Evolutionary conservation across 108 stramenopile species (phyloP), one percentile per base, ranked within the genome.

Genomic region (Aurantiochytrium sp.): DNA sequence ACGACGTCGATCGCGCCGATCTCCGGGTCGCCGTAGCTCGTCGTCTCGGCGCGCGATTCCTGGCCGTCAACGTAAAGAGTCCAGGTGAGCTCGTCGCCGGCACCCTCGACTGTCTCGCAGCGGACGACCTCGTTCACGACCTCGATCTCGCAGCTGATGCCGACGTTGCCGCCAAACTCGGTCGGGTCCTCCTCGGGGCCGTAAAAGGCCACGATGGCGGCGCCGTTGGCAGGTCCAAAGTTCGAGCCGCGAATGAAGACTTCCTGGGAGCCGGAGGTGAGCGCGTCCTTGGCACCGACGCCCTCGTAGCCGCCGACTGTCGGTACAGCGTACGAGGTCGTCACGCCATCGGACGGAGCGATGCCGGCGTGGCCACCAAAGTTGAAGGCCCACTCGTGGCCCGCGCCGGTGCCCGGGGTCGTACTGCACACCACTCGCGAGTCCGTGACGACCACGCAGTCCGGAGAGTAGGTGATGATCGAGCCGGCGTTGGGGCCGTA

Each of bases 81-180:
- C 90, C 90, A 90, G 21, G 21, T 36, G 24, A 90, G 55, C 41
- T 73, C 86, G 55, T 45, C 86, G 22, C 90, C 90, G 42, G 90
- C 90, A 27, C 90, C 90, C 10, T 54, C 54, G 0, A 68, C 68
- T 1, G 90, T 90, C 34, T 55, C 17, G 86, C 90, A 90, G 32
- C 5, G 36, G 21, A 90, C 8, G 30, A n/a, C 52, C 8, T 27
- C 32, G 53, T 90, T 88, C 3, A 34, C 68, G 12, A 59, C 31
- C 15, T 41, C 4, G 37, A 90, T 59, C 37, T 21, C 15, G 54
- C 90, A 90, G 32, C 8, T 31, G 34, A n/a, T 37, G 37, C 54
- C 86, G 15, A 17, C 8, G 50, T 10, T 34, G 19, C 59, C 34
- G 59, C 22, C 59, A 42, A 39, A 55, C 12, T 53, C 68, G n/a